phyloP scores from a whole-genome alignment of 176 grass and related monocot genomes.

The Thalia dealbata region DNA sequence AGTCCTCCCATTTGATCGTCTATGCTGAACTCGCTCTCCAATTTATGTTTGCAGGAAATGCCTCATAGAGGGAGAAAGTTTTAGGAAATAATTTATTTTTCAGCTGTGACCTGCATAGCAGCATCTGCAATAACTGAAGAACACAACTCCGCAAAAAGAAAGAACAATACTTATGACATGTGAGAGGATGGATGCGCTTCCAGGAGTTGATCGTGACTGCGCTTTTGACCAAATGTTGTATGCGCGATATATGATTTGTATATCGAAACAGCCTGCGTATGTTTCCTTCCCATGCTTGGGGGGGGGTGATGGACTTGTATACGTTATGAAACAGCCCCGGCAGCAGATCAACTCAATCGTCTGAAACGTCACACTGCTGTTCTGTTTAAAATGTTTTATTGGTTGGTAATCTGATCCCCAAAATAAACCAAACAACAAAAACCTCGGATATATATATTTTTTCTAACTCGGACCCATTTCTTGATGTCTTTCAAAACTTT shows the following conservation, averaged over 20 bases:
- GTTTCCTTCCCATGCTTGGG: background rate
- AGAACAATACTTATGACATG: background rate
- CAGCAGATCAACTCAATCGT: background rate
- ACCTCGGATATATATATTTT: background rate
- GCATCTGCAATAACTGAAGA: background rate
- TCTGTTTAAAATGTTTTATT: background rate
- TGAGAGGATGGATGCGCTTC: background rate
- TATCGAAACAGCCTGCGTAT: background rate
- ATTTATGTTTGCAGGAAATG: background rate
- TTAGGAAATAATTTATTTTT: background rate
- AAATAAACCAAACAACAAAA: constrained; percentile 7
- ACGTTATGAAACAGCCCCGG: background rate
- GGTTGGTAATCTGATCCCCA: background rate
- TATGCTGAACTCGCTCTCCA: background rate
- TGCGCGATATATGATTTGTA: background rate
- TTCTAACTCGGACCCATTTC: background rate
- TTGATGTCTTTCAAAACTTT: background rate
- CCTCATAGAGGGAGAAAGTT: constrained; percentile 1
- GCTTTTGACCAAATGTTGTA: background rate
- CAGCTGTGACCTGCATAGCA: background rate
- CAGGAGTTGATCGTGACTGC: background rate
- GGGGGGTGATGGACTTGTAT: background rate
- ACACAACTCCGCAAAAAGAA: background rate
- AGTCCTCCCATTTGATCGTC: too few relatives aligned
- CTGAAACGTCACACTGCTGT: background rate